A percentile compares a stretch with the other conserved stretches of the same genome.
Conservation (phyloP, 768 basidiomycete species). For the Boletus edulis region DNA sequence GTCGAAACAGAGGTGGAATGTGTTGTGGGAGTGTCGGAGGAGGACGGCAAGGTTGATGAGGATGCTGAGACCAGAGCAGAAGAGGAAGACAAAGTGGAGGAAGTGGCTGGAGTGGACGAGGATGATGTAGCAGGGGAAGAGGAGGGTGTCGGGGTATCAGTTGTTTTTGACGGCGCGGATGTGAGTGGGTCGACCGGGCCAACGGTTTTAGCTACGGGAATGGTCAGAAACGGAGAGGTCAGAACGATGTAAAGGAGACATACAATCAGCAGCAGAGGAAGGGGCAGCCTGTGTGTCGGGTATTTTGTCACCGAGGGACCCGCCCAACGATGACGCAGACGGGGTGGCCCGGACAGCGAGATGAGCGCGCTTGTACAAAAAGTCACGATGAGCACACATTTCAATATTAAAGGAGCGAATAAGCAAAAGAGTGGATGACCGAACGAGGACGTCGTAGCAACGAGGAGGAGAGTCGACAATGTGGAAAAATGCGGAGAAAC, state of each 20-base stretch:
- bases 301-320: neutral
- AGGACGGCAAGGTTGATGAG: neutral
- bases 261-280: neutral
- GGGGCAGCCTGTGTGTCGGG: neutral
- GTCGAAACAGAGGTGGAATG: conserved; percentile 4
- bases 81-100: conserved; percentile 12
- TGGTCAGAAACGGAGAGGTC: neutral
- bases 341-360: conserved; percentile 6
- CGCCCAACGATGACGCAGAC: no score
- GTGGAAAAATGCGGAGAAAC: no score
- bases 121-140: conserved; percentile 3
- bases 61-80: neutral
- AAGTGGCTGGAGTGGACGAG: neutral
- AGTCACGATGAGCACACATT: conserved; percentile 14
- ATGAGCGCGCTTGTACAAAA: conserved; percentile 17
- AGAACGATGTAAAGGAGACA: neutral
- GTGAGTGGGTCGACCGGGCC: neutral
- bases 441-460: neutral
- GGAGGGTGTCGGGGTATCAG: conserved; percentile 17
- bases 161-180: conserved; percentile 3
- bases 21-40: conserved; percentile 3
- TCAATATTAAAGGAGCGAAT: conserved; percentile 19
- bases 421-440: conserved; percentile 18
- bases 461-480: neutral
- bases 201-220: neutral